Conservation (phyloP, 257 asterid species). For the Nemophila menziesii region DNA sequence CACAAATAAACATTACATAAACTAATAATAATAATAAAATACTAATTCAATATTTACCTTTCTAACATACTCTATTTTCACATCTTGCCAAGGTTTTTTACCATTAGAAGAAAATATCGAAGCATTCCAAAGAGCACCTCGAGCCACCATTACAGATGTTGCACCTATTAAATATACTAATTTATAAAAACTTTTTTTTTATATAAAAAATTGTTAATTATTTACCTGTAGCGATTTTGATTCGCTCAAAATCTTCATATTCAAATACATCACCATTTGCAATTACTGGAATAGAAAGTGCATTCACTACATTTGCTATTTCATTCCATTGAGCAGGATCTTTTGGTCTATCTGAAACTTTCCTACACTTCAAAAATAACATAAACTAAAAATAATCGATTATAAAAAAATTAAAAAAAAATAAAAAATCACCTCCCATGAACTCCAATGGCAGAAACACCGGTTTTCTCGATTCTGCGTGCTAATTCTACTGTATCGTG, state of each 20-base stretch:
- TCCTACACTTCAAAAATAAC: slow-evolving; percentile 33
- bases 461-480: slow-evolving; percentile 76
- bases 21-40: no score
- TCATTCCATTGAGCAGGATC: slow-evolving; percentile 95
- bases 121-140: slow-evolving; percentile 99
- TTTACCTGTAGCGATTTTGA: slow-evolving; percentile 70
- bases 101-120: slow-evolving; percentile 74
- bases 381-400: no score
- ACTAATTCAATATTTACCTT: slow-evolving; percentile 37
- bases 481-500: slow-evolving; percentile 85
- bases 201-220: background rate
- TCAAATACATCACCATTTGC: slow-evolving; percentile 94
- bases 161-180: slow-evolving; percentile 40
- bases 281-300: slow-evolving; percentile 82
- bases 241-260: slow-evolving; percentile 67
- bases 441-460: slow-evolving; percentile 91
- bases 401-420: no score
- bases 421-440: slow-evolving; percentile 61
- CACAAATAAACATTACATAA: slow-evolving; percentile 3
- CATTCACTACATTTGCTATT: slow-evolving; percentile 79
- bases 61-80: slow-evolving; percentile 65
- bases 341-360: slow-evolving; percentile 90
- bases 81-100: slow-evolving; percentile 62
- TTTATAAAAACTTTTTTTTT: background rate
- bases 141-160: slow-evolving; percentile 89